Conservation (phyloP, 768 basidiomycete species). For the Boletellus ananiceps region DNA sequence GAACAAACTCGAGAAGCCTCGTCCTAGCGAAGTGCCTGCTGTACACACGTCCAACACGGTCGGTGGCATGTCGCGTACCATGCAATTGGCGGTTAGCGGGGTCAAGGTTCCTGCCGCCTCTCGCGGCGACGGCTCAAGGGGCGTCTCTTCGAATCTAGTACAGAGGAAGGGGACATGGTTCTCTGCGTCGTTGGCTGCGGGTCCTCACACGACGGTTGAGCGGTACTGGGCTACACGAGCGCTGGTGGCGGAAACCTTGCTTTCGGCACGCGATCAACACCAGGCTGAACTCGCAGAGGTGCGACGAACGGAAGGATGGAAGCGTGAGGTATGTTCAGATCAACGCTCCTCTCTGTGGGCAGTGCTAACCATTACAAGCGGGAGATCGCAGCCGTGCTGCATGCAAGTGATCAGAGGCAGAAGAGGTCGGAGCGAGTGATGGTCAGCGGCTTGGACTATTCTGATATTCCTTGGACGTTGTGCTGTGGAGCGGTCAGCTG, state of each 20-base stretch:
- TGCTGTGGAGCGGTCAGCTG: conserved; percentile 9
- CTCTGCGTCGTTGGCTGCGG: conserved; percentile 17
- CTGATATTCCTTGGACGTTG: background rate
- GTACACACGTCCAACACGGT: background rate
- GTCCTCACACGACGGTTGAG: conserved; percentile 35
- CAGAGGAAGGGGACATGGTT: conserved; percentile 13
- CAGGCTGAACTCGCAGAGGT: conserved; percentile 45
- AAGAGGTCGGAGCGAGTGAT: conserved; percentile 47
- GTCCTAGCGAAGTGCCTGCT: conserved; percentile 2
- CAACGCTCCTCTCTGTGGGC: background rate
- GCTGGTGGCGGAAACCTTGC: conserved; percentile 57
- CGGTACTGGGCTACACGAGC: conserved; percentile 71
- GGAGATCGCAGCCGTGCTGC: conserved; percentile 37
- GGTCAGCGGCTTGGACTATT: conserved; percentile 32
- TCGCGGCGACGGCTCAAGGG: background rate
- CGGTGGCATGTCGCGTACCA: conserved; percentile 26
- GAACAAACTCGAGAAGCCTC: conserved; percentile 25
- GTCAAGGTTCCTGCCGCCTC: background rate
- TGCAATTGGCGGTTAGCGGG: conserved; percentile 24
- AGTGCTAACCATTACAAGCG: conserved; percentile 32
- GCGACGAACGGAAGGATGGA: conserved; percentile 39
- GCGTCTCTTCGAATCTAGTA: background rate
- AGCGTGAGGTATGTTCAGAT: conserved; percentile 40
- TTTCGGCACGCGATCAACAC: conserved; percentile 46
- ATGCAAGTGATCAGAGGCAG: conserved; percentile 45